phyloP scores from a whole-genome alignment of 2,329 filamentous ascomycete species.

The Fusarium siculi region DNA sequence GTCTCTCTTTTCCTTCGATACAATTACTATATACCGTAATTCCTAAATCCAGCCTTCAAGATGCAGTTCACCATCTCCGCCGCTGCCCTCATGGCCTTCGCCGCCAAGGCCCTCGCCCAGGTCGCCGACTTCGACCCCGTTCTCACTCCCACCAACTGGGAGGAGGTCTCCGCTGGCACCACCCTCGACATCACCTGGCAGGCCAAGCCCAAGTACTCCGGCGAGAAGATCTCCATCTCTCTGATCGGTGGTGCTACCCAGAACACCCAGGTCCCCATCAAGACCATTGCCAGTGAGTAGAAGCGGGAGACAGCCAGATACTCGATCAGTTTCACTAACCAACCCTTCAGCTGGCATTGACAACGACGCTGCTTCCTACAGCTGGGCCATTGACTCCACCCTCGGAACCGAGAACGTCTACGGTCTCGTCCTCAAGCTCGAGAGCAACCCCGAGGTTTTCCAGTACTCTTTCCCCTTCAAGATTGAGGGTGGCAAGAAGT shows the following conservation, averaged over 20 bases:
- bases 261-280: slow-evolving; percentile 54
- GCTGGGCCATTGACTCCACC: slow-evolving; percentile 60
- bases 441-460: slow-evolving; percentile 60
- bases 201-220: slow-evolving; percentile 53
- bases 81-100: slow-evolving; percentile 63
- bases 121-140: slow-evolving; percentile 67
- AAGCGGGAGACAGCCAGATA: not conserved
- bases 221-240: slow-evolving; percentile 60
- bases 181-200: slow-evolving; percentile 64
- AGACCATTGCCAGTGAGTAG: slow-evolving; percentile 63
- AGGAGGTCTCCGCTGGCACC: slow-evolving; percentile 60
- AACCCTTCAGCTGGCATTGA: slow-evolving; percentile 56
- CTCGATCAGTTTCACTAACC: not conserved
- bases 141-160: slow-evolving; percentile 56
- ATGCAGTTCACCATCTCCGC: slow-evolving; percentile 65
- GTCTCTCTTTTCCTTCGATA: slow-evolving; percentile 28
- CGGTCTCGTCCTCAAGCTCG: slow-evolving; percentile 65
- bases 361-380: slow-evolving; percentile 57
- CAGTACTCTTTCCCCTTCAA: slow-evolving; percentile 73
- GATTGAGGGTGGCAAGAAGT: slow-evolving; percentile 52
- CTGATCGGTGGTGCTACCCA: slow-evolving; percentile 64
- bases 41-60: slow-evolving; percentile 50
- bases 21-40: slow-evolving; percentile 37
- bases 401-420: slow-evolving; percentile 62
- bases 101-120: slow-evolving; percentile 63